These are phyloP conservation scores for Cinnamomum micranthum DNA, from an alignment of 164 flowering plant genomes.

Conservation along the genomic window DNA sequence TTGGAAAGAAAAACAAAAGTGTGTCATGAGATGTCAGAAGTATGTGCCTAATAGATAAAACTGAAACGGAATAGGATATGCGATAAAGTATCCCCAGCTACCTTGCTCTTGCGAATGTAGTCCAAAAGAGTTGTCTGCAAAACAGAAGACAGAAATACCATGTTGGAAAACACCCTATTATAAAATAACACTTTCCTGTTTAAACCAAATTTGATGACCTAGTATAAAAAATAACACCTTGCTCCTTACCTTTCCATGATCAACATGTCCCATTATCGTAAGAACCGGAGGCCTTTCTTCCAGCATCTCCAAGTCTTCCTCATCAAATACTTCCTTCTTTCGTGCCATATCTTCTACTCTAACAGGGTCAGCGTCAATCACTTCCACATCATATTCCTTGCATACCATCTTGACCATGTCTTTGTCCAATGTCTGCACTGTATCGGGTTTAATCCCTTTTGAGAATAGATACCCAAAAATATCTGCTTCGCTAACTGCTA, in stretches of 20 bases:
- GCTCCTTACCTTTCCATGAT: constrained; percentile 82
- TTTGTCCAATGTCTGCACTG: constrained; percentile 64
- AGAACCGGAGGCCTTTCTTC: constrained; percentile 86
- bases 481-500: constrained; percentile 79
- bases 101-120: constrained; percentile 86
- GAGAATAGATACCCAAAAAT: constrained; percentile 70
- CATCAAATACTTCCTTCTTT: constrained; percentile 80
- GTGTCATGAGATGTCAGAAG: not conserved
- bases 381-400: constrained; percentile 77
- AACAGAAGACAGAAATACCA: constrained; percentile 7
- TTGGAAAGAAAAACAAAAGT: not conserved
- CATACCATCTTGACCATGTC: constrained; percentile 90
- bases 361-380: constrained; percentile 63
- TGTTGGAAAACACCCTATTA: constrained; percentile 18
- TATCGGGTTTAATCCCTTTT: constrained; percentile 78
- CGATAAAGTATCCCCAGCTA: constrained; percentile 22
- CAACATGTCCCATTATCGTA: constrained; percentile 98
- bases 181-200: not conserved
- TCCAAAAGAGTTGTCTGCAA: constrained; percentile 97
- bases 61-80: not conserved
- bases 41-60: not conserved
- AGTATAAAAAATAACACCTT: not conserved
- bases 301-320: constrained; percentile 81
- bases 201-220: not conserved
- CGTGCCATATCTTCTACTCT: constrained; percentile 80